phyloP scores from a whole-genome alignment of 129 eudicot species.

The Artemisia annua region DNA sequence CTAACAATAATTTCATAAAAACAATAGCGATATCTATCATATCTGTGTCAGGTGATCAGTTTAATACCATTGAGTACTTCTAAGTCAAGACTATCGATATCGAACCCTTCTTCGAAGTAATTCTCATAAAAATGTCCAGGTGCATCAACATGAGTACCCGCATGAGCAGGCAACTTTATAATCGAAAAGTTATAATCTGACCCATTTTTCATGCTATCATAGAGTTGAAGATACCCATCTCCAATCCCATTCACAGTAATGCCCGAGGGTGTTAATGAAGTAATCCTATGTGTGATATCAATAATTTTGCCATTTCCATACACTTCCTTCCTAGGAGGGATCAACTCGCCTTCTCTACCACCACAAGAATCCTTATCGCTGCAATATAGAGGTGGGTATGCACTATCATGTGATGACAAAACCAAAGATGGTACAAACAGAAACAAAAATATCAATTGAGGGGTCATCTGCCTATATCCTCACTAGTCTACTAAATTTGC shows the following conservation, averaged over 20 bases:
- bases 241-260: slow-evolving; percentile 53
- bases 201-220: slow-evolving; percentile 69
- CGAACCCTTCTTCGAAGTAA: slow-evolving; percentile 76
- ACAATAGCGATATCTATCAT: neutral
- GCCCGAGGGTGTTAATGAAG: slow-evolving; percentile 46
- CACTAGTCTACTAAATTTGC: slow-evolving; percentile 15
- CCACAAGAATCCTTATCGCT: slow-evolving; percentile 23
- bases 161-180: slow-evolving; percentile 66
- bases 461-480: slow-evolving; percentile 22
- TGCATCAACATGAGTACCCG: slow-evolving; percentile 95
- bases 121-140: slow-evolving; percentile 76
- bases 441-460: slow-evolving; percentile 20
- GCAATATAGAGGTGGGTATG: slow-evolving; percentile 29
- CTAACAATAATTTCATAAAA: neutral
- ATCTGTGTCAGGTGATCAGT: neutral
- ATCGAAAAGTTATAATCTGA: slow-evolving; percentile 63
- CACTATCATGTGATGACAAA: slow-evolving; percentile 24
- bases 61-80: slow-evolving; percentile 59
- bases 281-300: slow-evolving; percentile 66
- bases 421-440: slow-evolving; percentile 11
- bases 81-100: slow-evolving; percentile 75
- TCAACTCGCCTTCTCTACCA: slow-evolving; percentile 8
- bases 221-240: slow-evolving; percentile 39
- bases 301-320: slow-evolving; percentile 50
- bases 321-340: slow-evolving; percentile 53